A percentile compares a stretch with the other conserved stretches of the same genome.
Evolutionary conservation across 1,284 basidiomycete genomes (phyloP).

Genomic region (Rhodotorula sp.): DNA sequence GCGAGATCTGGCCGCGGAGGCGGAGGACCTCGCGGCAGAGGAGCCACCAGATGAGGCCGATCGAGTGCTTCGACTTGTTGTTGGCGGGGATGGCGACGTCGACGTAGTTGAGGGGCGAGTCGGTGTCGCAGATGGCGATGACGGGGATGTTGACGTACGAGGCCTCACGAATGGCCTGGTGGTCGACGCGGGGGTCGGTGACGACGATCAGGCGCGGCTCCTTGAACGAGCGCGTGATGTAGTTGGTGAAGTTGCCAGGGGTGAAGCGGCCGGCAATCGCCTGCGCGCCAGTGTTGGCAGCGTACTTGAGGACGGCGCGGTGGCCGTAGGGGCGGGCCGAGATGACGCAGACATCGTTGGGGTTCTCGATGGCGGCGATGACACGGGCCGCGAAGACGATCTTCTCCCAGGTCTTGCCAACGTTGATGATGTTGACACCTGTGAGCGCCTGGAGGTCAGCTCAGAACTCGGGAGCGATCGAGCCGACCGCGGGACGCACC

Average conservation of each 20-base stretch:
- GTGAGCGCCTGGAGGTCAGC: slow-evolving; percentile 16
- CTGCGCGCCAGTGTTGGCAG: slow-evolving; percentile 94
- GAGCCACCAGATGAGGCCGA: slow-evolving; percentile 98
- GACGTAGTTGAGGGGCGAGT: slow-evolving; percentile 94
- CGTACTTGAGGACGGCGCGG: slow-evolving; percentile 98
- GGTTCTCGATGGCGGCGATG: slow-evolving; percentile 87
- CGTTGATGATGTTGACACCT: slow-evolving; percentile 96
- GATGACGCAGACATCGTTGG: slow-evolving; percentile 96
- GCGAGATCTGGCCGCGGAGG: slow-evolving; percentile 85
- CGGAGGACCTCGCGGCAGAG: slow-evolving; percentile 97
- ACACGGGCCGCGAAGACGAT: slow-evolving; percentile 91
- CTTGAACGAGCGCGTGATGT: slow-evolving; percentile 99
- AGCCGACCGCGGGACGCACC: slow-evolving; percentile 55
- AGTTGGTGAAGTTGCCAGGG: slow-evolving; percentile 95
- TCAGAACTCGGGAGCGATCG: neutral
- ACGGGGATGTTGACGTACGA: slow-evolving; percentile 99
- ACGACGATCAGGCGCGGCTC: slow-evolving; percentile 97
- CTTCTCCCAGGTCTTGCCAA: slow-evolving; percentile 99
- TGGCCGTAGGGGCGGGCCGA: slow-evolving; percentile 97
- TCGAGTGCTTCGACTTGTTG: slow-evolving; percentile 97
- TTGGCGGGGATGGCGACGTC: slow-evolving; percentile 98
- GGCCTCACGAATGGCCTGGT: slow-evolving; percentile 99
- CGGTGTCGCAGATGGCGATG: slow-evolving; percentile 97
- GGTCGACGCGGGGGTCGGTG: slow-evolving; percentile 97
- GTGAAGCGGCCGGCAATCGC: slow-evolving; percentile 99